Percentiles rank a stretch among this genome's conserved stretches.
These are phyloP conservation scores for Alnus rubra DNA, from an alignment of 306 rosid genomes.

Conservation along the genomic window DNA sequence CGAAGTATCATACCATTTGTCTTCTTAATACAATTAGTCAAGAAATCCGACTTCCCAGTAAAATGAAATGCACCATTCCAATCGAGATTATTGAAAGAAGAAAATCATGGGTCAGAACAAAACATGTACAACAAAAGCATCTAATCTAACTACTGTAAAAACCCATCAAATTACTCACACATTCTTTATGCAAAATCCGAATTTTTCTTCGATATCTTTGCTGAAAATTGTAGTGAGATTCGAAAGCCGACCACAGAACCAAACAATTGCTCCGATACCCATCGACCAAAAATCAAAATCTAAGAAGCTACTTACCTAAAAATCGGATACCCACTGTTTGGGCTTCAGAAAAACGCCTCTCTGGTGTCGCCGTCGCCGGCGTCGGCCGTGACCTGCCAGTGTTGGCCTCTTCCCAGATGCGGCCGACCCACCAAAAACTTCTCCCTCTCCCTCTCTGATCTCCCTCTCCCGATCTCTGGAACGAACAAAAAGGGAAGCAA, in stretches of 20 bases:
- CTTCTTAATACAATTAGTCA: conserved; percentile 58
- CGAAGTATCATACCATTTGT: conserved; percentile 43
- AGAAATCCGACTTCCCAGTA: conserved; percentile 49
- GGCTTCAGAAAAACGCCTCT: no score
- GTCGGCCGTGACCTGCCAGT: no score
- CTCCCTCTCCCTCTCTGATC: no score
- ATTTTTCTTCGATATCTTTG: conserved; percentile 38
- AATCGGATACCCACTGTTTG: no score
- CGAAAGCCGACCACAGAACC: conserved; percentile 29
- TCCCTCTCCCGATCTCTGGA: no score
- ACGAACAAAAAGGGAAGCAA: no score
- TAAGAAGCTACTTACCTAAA: not conserved
- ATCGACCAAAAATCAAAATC: no score
- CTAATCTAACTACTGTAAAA: not conserved
- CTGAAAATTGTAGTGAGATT: conserved; percentile 44
- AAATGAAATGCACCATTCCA: conserved; percentile 75
- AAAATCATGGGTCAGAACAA: conserved; percentile 4
- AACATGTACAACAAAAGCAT: not conserved
- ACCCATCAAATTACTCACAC: conserved; percentile 44
- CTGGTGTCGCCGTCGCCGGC: no score
- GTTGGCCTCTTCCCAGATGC: no score
- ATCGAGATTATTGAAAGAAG: conserved; percentile 54
- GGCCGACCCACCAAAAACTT: no score
- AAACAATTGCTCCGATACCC: no score
- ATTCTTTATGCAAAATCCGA: conserved; percentile 70